Evolutionary conservation across 2,329 filamentous ascomycete species (phyloP).

Genomic region (Colletotrichum liriopes): DNA sequence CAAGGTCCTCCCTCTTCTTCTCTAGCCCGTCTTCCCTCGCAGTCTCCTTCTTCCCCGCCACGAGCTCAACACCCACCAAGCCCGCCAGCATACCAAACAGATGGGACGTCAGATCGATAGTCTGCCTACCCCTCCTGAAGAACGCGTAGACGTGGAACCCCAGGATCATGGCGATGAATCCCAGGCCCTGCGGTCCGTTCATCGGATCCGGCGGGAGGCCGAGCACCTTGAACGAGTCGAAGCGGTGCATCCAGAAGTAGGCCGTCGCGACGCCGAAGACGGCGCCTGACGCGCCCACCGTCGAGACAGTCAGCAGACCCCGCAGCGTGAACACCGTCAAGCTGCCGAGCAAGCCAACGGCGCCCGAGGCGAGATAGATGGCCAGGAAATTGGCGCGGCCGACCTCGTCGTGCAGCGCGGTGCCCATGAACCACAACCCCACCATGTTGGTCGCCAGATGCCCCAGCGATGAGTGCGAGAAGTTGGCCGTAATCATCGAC

Average conservation of each 20-base stretch:
- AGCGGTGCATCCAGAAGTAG: slow-evolving; percentile 73
- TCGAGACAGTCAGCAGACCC: slow-evolving; percentile 63
- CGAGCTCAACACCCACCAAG: slow-evolving; percentile 56
- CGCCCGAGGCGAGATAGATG: slow-evolving; percentile 74
- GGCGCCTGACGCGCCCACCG: slow-evolving; percentile 78
- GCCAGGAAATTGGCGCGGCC: slow-evolving; percentile 79
- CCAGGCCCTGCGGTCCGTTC: slow-evolving; percentile 68
- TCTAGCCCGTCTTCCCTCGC: slow-evolving; percentile 35
- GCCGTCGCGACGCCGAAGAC: slow-evolving; percentile 74
- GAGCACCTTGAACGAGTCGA: slow-evolving; percentile 71
- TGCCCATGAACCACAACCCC: slow-evolving; percentile 77
- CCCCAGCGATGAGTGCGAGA: slow-evolving; percentile 76
- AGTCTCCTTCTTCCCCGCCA: slow-evolving; percentile 48
- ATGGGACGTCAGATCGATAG: slow-evolving; percentile 68
- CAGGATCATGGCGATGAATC: slow-evolving; percentile 66
- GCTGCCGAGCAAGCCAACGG: slow-evolving; percentile 71
- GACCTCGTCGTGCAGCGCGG: slow-evolving; percentile 78
- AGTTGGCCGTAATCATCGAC: slow-evolving; percentile 74
- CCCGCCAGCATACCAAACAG: slow-evolving; percentile 67
- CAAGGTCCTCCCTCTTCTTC: slow-evolving; percentile 21
- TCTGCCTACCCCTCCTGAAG: slow-evolving; percentile 58
- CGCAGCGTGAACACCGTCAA: slow-evolving; percentile 66
- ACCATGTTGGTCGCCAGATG: slow-evolving; percentile 79
- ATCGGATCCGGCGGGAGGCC: slow-evolving; percentile 69
- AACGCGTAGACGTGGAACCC: slow-evolving; percentile 66